These are phyloP conservation scores for Penicillium parvum DNA, from an alignment of 495 filamentous ascomycete species.

Conservation along the genomic window DNA sequence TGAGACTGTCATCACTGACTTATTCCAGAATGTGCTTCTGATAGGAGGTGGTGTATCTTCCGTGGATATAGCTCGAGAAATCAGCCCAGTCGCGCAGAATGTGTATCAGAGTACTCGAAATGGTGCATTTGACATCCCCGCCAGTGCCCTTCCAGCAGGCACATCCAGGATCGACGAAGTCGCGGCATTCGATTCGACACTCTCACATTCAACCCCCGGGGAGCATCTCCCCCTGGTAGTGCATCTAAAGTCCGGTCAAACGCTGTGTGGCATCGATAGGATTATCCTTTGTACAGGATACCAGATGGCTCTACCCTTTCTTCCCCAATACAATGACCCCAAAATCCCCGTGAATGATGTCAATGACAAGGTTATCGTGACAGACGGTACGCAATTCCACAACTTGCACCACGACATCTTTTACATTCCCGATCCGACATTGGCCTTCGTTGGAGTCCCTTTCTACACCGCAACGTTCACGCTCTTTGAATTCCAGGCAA, in stretches of 20 bases:
- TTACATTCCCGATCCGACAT: constrained; percentile 59
- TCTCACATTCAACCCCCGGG: constrained; percentile 24
- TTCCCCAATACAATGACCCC: constrained; percentile 44
- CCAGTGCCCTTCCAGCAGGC: constrained; percentile 43
- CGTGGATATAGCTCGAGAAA: constrained; percentile 55
- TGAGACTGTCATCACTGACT: not conserved
- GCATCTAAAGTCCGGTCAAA: constrained; percentile 38
- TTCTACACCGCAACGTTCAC: constrained; percentile 60
- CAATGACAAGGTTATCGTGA: constrained; percentile 50
- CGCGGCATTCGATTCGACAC: constrained; percentile 19
- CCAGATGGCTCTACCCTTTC: constrained; percentile 56
- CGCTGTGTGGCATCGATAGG: constrained; percentile 47
- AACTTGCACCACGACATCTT: constrained; percentile 66
- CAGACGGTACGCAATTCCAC: constrained; percentile 61
- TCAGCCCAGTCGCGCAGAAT: constrained; percentile 42
- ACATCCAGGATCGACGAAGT: constrained; percentile 50
- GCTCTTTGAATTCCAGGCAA: constrained; percentile 63
- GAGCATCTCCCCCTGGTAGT: constrained; percentile 31
- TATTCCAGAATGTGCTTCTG: constrained; percentile 49
- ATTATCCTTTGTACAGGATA: constrained; percentile 64
- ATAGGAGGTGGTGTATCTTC: constrained; percentile 60
- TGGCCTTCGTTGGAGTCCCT: constrained; percentile 58
- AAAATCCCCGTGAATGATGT: constrained; percentile 27
- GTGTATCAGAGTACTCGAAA: constrained; percentile 58
- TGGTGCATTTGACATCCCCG: constrained; percentile 52